These are phyloP conservation scores for Zygnema cylindricum DNA, from an alignment of 139 green algal species.

Conservation along the genomic window DNA sequence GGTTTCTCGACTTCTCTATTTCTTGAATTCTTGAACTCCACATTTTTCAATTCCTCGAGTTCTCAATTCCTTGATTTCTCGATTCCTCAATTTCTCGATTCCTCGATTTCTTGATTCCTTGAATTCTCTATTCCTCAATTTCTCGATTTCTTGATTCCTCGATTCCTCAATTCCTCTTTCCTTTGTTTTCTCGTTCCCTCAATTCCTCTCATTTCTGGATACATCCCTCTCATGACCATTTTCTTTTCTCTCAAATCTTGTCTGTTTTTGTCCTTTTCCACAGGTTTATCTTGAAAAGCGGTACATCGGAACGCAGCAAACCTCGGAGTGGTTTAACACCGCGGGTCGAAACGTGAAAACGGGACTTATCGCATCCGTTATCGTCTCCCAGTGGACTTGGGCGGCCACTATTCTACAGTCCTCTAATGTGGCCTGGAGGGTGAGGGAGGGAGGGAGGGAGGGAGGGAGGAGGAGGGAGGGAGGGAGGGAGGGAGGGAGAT, in stretches of 20 bases:
- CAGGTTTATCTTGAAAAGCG: constrained; percentile 53
- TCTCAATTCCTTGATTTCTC: too few relatives aligned
- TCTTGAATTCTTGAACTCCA: too few relatives aligned
- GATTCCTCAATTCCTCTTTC: too few relatives aligned
- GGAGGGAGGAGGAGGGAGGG: neutral
- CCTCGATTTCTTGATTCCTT: too few relatives aligned
- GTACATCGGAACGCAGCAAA: constrained; percentile 48
- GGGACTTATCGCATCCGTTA: constrained; percentile 76
- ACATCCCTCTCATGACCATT: constrained; percentile 12
- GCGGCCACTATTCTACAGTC: constrained; percentile 67
- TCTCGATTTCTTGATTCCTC: too few relatives aligned
- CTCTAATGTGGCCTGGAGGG: constrained; percentile 65
- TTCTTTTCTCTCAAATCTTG: neutral
- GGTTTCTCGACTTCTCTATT: too few relatives aligned
- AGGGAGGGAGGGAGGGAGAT: neutral
- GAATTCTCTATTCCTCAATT: too few relatives aligned
- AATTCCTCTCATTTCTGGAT: constrained; percentile 14
- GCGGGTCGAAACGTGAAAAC: constrained; percentile 76
- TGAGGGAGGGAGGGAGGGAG: too few relatives aligned
- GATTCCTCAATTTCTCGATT: too few relatives aligned
- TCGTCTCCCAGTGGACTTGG: constrained; percentile 74
- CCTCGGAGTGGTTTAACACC: constrained; percentile 67
- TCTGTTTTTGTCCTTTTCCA: neutral
- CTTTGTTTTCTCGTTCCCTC: neutral
- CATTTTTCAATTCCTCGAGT: too few relatives aligned